Evolutionary conservation across 768 basidiomycete genomes (phyloP).

Genomic region (Phlebiopsis gigantea): DNA sequence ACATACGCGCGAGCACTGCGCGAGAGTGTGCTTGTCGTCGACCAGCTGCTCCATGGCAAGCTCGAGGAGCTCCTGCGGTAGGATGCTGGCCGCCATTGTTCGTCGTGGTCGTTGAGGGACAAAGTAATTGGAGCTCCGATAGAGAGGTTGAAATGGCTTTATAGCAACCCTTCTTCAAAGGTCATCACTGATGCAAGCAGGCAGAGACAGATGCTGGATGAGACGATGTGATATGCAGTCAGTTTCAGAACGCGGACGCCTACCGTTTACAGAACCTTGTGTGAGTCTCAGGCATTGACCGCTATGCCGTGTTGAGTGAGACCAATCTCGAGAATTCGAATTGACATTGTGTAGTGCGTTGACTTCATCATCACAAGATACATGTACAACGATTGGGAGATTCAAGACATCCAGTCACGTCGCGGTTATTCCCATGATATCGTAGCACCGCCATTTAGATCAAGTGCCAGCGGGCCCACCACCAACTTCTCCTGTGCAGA

Average conservation of each 20-base stretch:
- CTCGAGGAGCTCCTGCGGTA: neutral
- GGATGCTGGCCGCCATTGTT: neutral
- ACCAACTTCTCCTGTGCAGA: slow-evolving; percentile 36
- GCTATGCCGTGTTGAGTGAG: no score
- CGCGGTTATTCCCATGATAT: slow-evolving; percentile 28
- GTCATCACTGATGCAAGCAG: neutral
- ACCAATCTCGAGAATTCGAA: no score
- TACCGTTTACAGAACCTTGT: no score
- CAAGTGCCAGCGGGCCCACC: slow-evolving; percentile 30
- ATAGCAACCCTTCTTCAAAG: no score
- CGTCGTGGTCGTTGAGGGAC: neutral
- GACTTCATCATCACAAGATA: no score
- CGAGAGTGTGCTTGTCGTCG: neutral
- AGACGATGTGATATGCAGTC: neutral
- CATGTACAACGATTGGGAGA: neutral
- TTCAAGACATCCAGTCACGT: neutral
- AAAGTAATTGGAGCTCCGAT: neutral
- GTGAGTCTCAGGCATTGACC: no score
- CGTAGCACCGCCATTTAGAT: slow-evolving; percentile 36
- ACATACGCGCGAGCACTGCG: neutral
- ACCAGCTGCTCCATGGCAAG: neutral
- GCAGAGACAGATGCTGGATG: neutral
- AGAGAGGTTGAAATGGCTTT: neutral
- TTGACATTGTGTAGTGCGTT: no score
- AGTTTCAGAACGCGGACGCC: neutral